phyloP scores from a whole-genome alignment of 2,329 filamentous ascomycete species.

The Colletotrichum sojae region DNA sequence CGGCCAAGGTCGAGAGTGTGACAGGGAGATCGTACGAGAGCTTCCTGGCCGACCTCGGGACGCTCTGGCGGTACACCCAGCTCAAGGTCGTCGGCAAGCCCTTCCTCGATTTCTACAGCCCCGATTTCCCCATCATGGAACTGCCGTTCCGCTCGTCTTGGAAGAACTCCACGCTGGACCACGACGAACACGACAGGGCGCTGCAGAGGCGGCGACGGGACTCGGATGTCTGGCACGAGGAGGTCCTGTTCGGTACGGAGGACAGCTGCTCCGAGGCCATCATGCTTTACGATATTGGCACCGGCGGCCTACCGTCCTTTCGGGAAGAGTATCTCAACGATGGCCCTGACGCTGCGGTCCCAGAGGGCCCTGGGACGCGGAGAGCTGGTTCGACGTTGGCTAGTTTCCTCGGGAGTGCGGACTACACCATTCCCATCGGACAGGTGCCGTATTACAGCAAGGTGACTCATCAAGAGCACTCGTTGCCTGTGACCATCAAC shows the following conservation, averaged over 20 bases:
- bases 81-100: background rate
- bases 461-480: slow-evolving; percentile 55
- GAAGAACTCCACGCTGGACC: background rate
- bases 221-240: slow-evolving; percentile 50
- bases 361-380: slow-evolving; percentile 47
- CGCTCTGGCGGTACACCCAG: slow-evolving; percentile 25
- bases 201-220: slow-evolving; percentile 7
- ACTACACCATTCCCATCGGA: slow-evolving; percentile 59
- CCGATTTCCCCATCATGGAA: slow-evolving; percentile 1
- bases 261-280: slow-evolving; percentile 57
- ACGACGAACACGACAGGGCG: background rate
- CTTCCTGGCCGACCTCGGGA: background rate
- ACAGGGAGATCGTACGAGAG: background rate
- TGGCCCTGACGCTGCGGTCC: slow-evolving; percentile 48
- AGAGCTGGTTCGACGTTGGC: slow-evolving; percentile 42
- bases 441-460: slow-evolving; percentile 56
- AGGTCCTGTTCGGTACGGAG: slow-evolving; percentile 51
- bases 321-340: slow-evolving; percentile 52
- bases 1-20: slow-evolving; percentile 43
- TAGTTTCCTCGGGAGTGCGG: slow-evolving; percentile 50
- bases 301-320: slow-evolving; percentile 56
- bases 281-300: slow-evolving; percentile 59
- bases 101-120: background rate
- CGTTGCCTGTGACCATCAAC: slow-evolving; percentile 58
- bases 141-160: slow-evolving; percentile 5